Evolutionary conservation across 2,329 filamentous ascomycete species (phyloP).

Genomic region (Fonsecaea pugnacius): DNA sequence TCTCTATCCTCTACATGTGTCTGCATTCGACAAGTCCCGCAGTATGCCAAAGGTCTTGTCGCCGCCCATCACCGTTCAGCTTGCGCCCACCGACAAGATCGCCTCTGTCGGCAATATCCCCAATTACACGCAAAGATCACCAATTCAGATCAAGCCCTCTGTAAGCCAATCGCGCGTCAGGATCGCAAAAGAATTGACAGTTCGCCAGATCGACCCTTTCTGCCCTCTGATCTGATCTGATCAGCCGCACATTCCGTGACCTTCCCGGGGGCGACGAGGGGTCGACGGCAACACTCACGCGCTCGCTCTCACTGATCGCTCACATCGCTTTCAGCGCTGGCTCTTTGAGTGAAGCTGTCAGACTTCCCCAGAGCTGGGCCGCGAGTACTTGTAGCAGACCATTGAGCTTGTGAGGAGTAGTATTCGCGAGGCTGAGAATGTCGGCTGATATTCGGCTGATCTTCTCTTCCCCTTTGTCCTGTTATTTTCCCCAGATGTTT

Average conservation of each 20-base stretch:
- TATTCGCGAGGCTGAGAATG: slow-evolving; percentile 16
- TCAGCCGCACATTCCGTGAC: neutral
- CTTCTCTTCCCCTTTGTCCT: neutral
- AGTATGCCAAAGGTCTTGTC: neutral
- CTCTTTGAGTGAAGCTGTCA: neutral
- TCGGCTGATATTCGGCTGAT: slow-evolving; percentile 22
- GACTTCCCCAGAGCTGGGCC: too few relatives aligned
- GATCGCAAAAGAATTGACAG: neutral
- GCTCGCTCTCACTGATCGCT: neutral
- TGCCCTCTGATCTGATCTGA: neutral
- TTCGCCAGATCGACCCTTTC: neutral
- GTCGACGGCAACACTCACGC: neutral
- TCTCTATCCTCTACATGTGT: neutral
- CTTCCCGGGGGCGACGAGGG: neutral
- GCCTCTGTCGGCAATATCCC: neutral
- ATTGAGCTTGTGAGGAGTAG: neutral
- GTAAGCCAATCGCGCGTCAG: neutral
- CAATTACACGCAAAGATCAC: neutral
- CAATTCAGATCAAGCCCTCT: too few relatives aligned
- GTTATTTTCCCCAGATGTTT: neutral
- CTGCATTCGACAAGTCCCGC: neutral
- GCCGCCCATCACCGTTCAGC: neutral
- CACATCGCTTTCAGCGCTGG: neutral
- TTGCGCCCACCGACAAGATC: neutral
- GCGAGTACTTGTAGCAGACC: too few relatives aligned